Conservation (phyloP, 192 early-diverging fungal species). For the Coemansia sp. region DNA sequence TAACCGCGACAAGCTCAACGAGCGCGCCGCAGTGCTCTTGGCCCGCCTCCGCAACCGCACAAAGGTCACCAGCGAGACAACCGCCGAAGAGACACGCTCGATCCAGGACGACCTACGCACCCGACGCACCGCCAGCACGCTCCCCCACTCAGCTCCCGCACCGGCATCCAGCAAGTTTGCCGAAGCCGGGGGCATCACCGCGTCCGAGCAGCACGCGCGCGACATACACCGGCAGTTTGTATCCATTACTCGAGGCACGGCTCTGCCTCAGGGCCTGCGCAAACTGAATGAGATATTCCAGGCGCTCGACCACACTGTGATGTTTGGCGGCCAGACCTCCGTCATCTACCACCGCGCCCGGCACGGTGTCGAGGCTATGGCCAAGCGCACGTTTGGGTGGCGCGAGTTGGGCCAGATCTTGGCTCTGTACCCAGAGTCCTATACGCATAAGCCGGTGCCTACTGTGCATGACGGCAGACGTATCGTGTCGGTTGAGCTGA, state of each 20-base stretch:
- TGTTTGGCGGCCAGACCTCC: constrained; percentile 37
- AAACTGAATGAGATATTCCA: constrained; percentile 53
- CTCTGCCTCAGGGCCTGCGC: constrained; percentile 27
- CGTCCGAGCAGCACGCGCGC: constrained; percentile 15
- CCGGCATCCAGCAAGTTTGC: not conserved
- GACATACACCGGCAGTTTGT: constrained; percentile 49
- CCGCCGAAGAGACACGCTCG: constrained; percentile 31
- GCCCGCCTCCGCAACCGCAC: constrained; percentile 36
- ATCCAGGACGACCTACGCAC: constrained; percentile 40
- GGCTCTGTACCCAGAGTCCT: constrained; percentile 57
- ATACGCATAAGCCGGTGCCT: constrained; percentile 28
- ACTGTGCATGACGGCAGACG: constrained; percentile 27
- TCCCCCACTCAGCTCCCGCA: not conserved
- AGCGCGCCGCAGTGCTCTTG: constrained; percentile 21
- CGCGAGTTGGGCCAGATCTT: constrained; percentile 58
- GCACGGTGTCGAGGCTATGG: constrained; percentile 59
- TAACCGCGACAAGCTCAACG: not conserved
- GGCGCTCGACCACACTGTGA: constrained; percentile 43
- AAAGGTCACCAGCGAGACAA: not conserved
- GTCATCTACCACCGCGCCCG: constrained; percentile 57
- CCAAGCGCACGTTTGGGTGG: constrained; percentile 57
- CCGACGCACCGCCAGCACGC: constrained; percentile 3
- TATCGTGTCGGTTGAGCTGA: constrained; percentile 46
- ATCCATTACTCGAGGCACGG: constrained; percentile 6
- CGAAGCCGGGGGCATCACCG: not conserved